Evolutionary conservation across 2,329 filamentous ascomycete species (phyloP).

Genomic region (Colletotrichum ledebouriae): DNA sequence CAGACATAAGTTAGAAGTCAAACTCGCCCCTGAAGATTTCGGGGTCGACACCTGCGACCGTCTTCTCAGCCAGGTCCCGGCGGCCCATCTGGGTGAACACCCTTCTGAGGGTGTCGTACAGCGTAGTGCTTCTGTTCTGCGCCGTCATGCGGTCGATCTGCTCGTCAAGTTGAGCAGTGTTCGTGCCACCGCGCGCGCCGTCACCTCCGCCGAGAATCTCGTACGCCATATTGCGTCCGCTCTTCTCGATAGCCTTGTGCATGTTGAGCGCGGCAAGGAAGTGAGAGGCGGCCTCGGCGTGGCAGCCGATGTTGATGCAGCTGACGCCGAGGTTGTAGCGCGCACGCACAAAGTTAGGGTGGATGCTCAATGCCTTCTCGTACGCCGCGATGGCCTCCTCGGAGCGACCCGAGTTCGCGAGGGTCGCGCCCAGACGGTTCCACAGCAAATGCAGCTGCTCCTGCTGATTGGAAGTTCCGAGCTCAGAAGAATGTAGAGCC

Average conservation of each 20-base stretch:
- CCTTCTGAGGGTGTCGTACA: constrained; percentile 92
- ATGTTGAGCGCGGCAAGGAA: constrained; percentile 92
- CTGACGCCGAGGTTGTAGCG: constrained; percentile 96
- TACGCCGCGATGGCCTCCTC: constrained; percentile 98
- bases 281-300: constrained; percentile 92
- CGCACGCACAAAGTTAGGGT: constrained; percentile 96
- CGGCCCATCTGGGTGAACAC: constrained; percentile 98
- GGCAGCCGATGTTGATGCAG: constrained; percentile 98
- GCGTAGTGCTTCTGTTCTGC: constrained; percentile 96
- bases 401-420: constrained; percentile 92
- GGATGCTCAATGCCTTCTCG: constrained; percentile 88
- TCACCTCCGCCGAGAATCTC: constrained; percentile 77
- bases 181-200: constrained; percentile 52
- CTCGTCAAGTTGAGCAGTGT: constrained; percentile 70
- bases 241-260: constrained; percentile 93
- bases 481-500: constrained; percentile 87
- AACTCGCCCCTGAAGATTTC: constrained; percentile 91
- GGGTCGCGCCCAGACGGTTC: constrained; percentile 95
- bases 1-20: constrained; percentile 73
- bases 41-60: constrained; percentile 90
- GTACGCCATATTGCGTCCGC: constrained; percentile 84
- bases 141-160: constrained; percentile 89
- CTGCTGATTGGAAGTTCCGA: constrained; percentile 84
- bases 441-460: constrained; percentile 93
- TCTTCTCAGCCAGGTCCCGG: constrained; percentile 87